A percentile compares a stretch with the other conserved stretches of the same genome.
phyloP scores from a whole-genome alignment of 768 basidiomycete genomes.

The Termitomyces sp. region DNA sequence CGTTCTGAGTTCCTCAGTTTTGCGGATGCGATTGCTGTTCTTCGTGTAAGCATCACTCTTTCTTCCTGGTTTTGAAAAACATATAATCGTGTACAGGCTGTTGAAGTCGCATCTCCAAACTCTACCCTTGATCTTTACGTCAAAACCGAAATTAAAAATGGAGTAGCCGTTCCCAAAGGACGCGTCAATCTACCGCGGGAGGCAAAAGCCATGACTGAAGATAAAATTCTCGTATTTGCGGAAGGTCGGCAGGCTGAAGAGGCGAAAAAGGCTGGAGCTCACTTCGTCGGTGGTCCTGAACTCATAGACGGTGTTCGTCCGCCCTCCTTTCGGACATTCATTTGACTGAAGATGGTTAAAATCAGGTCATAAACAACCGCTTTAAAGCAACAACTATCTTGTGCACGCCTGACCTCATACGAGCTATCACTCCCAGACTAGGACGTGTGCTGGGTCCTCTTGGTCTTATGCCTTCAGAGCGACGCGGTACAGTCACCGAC shows the following conservation, averaged over 20 bases:
- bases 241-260: conserved; percentile 78
- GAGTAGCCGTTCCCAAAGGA: conserved; percentile 83
- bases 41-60: conserved; percentile 47
- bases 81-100: conserved; percentile 45
- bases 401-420: conserved; percentile 74
- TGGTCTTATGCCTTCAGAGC: conserved; percentile 92
- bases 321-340: background rate
- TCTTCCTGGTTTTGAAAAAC: background rate
- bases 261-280: conserved; percentile 83
- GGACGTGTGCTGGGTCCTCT: conserved; percentile 79
- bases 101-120: conserved; percentile 73
- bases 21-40: conserved; percentile 58
- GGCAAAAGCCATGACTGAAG: conserved; percentile 62
- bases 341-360: conserved; percentile 2
- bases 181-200: conserved; percentile 83
- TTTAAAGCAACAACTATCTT: conserved; percentile 81
- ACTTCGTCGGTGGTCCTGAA: conserved; percentile 87
- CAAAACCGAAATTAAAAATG: conserved; percentile 73
- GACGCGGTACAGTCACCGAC: conserved; percentile 91
- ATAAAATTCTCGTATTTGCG: conserved; percentile 89
- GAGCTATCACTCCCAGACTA: conserved; percentile 72
- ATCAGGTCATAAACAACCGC: conserved; percentile 67
- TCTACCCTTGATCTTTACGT: conserved; percentile 78
- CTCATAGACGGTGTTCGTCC: conserved; percentile 78
- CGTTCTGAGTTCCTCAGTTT: conserved; percentile 64